Evolutionary conservation across 345 rosid species (phyloP), one percentile per base, ranked within the genome.

Genomic region (Psidium friedrichsthalianum): DNA sequence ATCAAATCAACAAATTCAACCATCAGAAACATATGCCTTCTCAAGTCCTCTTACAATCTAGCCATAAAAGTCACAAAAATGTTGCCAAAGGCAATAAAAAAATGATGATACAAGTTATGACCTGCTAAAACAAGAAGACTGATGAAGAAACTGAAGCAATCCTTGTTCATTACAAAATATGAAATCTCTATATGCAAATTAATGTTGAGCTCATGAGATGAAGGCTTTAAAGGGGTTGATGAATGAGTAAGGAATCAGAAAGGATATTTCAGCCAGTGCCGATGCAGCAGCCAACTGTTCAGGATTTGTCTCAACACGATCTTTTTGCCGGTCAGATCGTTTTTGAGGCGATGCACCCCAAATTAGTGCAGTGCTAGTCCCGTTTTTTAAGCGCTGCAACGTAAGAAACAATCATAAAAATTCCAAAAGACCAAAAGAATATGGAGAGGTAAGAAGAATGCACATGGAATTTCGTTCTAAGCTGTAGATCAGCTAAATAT

Each of bases 201-300:
- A 64, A 29, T 64, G 52, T 49, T 36, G 52, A 82, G 74, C 51
- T 27, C 36, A 58, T 3, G n/a, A 82, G 78, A 74, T 8, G 29
- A 56, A 74, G 40, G 42, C 61, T 85, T 42, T 44, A 55, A 44
- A 76, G 51, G 47, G 59, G 47, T 52, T 44, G 29, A 83, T 49
- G 51, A 51, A 55, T 57, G 52, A 58, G 85, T 32, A 84, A 83
- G 56, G 25, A 64, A 84, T 59, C 83, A 85, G 40, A 51, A 94
- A 96, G 99, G 99, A 97, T 97, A 97, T 97, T 89, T 97, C 99
- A 51, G 99, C 98, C 89, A 91, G 95, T 24, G 98, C 98, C 42
- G 99, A 95, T 78, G 99, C 99, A 89, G 99, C 99, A 89, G 99
- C 98, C 90, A 97, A 88, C 89, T 95, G 99, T 90, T 97, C 99